phyloP scores from a whole-genome alignment of 129 eudicot species.

The Logfia minima region DNA sequence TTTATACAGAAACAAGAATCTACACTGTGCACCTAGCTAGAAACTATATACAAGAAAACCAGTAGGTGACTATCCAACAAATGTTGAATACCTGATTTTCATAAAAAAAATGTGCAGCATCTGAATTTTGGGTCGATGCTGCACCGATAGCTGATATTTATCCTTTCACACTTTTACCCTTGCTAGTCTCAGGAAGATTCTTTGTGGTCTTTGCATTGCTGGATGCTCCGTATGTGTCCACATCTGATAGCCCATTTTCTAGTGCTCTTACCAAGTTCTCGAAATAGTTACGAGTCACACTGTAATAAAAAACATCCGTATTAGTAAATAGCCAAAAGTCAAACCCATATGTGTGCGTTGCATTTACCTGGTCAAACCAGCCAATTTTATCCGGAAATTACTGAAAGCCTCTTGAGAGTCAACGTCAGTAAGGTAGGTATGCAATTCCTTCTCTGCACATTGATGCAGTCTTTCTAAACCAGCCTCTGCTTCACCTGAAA shows the following conservation, averaged over 20 bases:
- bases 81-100: background rate
- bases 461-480: constrained; percentile 83
- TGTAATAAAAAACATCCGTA: constrained; percentile 10
- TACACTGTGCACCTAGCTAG: background rate
- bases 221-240: background rate
- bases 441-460: constrained; percentile 68
- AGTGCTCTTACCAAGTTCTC: constrained; percentile 40
- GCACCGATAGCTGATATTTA: background rate
- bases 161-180: constrained; percentile 23
- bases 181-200: background rate
- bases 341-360: background rate
- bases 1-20: background rate
- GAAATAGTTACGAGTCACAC: constrained; percentile 34
- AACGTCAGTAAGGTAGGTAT: constrained; percentile 30
- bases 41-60: background rate
- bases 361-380: constrained; percentile 57
- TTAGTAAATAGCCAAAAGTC: constrained; percentile 16
- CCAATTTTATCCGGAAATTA: constrained; percentile 62
- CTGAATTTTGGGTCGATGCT: background rate
- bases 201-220: background rate
- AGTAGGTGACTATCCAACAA: background rate
- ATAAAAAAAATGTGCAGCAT: background rate
- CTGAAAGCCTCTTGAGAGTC: constrained; percentile 39
- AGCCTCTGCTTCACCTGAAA: constrained; percentile 80
- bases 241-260: constrained; percentile 37